Percentiles rank a stretch among this genome's conserved stretches.
phyloP scores from a whole-genome alignment of 805 yeast species.

The Cyberlindnera xishuangbannaensis region DNA sequence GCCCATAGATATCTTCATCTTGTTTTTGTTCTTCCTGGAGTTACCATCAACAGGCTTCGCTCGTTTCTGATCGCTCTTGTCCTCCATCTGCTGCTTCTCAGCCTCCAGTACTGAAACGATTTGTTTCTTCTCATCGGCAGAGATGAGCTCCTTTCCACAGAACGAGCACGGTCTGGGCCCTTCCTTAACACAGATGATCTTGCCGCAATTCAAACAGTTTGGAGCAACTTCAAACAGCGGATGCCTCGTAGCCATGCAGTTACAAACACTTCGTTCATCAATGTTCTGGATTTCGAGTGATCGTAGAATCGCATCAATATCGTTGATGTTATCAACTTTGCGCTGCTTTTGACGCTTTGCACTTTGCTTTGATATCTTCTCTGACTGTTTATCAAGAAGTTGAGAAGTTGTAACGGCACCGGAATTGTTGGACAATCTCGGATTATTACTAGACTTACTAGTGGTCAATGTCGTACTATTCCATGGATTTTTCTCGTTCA shows the following conservation, averaged over 20 bases:
- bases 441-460: slow-evolving; percentile 3
- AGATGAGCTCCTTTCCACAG: slow-evolving; percentile 67
- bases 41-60: too few relatives aligned
- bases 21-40: slow-evolving; percentile 27
- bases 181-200: slow-evolving; percentile 83
- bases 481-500: slow-evolving; percentile 13
- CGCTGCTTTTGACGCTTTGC: slow-evolving; percentile 32
- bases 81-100: slow-evolving; percentile 45
- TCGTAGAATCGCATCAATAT: slow-evolving; percentile 56
- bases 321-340: slow-evolving; percentile 53
- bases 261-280: slow-evolving; percentile 36
- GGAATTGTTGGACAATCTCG: slow-evolving; percentile 10
- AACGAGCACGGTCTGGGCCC: slow-evolving; percentile 87
- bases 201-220: slow-evolving; percentile 91
- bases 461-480: slow-evolving; percentile 5
- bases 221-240: slow-evolving; percentile 89
- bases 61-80: slow-evolving; percentile 12
- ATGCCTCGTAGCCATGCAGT: slow-evolving; percentile 84
- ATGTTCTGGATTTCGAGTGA: slow-evolving; percentile 39
- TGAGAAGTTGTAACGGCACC: slow-evolving; percentile 42
- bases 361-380: slow-evolving; percentile 26
- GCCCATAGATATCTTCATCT: slow-evolving; percentile 47
- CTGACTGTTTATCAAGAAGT: slow-evolving; percentile 36
- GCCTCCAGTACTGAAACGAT: slow-evolving; percentile 46
- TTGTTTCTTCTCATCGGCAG: slow-evolving; percentile 52